These are phyloP conservation scores for Ophiognomonia clavigignenti-juglandacearum DNA, from an alignment of 2,329 filamentous ascomycete genomes.

Conservation along the genomic window DNA sequence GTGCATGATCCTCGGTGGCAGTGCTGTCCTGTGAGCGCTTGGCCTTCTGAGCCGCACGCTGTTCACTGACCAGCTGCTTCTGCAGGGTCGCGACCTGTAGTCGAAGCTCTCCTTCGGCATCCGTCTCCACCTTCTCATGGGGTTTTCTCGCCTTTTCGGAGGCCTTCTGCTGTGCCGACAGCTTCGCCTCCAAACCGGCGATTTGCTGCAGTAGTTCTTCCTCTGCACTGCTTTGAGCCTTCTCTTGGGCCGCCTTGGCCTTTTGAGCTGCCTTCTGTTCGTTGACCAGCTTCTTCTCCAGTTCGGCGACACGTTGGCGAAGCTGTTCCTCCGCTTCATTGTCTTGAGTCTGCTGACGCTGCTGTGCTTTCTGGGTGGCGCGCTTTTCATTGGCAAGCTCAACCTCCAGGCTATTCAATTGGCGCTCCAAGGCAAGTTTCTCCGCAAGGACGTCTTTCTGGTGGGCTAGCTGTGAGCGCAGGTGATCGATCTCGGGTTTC, in stretches of 20 bases:
- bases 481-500: conserved; percentile 52
- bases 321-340: conserved; percentile 40
- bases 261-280: conserved; percentile 43
- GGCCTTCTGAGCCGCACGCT: conserved; percentile 25
- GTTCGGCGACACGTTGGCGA: conserved; percentile 15
- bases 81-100: conserved; percentile 30
- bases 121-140: conserved; percentile 26
- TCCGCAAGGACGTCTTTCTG: conserved; percentile 70
- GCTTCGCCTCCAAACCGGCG: conserved; percentile 28
- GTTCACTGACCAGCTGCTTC: conserved; percentile 18
- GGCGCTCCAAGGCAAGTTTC: conserved; percentile 74
- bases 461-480: conserved; percentile 47
- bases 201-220: conserved; percentile 35
- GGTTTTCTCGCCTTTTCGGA: conserved; percentile 25
- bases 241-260: conserved; percentile 20
- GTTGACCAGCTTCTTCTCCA: conserved; percentile 52
- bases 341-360: conserved; percentile 19
- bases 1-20: conserved; percentile 28
- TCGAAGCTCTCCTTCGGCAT: conserved; percentile 37
- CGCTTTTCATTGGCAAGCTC: conserved; percentile 74
- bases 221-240: conserved; percentile 32
- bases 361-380: conserved; percentile 27
- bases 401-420: conserved; percentile 70
- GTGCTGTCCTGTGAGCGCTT: conserved; percentile 25
- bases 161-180: conserved; percentile 51